Percentiles rank a stretch among this genome's conserved stretches.
Evolutionary conservation across 352 stramenopile genomes (phyloP).

Genomic region (Phytopythium cucurbitacearum): DNA sequence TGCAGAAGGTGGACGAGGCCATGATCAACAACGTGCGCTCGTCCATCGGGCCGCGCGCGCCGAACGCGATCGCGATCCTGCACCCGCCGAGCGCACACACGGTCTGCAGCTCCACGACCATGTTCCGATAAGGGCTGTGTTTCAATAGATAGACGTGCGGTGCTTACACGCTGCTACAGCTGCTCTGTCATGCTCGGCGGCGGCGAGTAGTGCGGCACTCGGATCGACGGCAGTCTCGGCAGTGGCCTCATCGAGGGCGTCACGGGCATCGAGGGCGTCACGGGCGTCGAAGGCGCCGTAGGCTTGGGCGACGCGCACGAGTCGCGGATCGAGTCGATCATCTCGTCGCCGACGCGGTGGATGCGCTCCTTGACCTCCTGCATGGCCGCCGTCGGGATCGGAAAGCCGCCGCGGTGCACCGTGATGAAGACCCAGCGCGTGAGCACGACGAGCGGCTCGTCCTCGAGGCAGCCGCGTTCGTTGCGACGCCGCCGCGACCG

Average conservation of each 20-base stretch:
- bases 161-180: too few species aligned
- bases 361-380: conserved; percentile 15
- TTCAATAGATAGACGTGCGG: too few species aligned
- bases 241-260: too few species aligned
- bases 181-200: too few species aligned
- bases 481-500: conserved; percentile 6
- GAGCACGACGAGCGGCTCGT: conserved; percentile 17
- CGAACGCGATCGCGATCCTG: conserved; percentile 4
- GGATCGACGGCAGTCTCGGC: too few species aligned
- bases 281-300: too few species aligned
- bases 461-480: neutral
- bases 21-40: conserved; percentile 26
- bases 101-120: too few species aligned
- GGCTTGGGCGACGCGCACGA: neutral
- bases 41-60: conserved; percentile 5
- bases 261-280: too few species aligned
- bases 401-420: conserved; percentile 14
- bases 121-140: conserved; percentile 1
- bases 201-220: too few species aligned
- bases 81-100: neutral
- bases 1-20: conserved; percentile 23
- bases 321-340: conserved; percentile 16
- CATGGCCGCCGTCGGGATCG: conserved; percentile 9
- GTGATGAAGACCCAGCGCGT: conserved; percentile 26
- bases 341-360: conserved; percentile 19